phyloP scores from a whole-genome alignment of 305 asterid species.

The Fraxinus albicans region DNA sequence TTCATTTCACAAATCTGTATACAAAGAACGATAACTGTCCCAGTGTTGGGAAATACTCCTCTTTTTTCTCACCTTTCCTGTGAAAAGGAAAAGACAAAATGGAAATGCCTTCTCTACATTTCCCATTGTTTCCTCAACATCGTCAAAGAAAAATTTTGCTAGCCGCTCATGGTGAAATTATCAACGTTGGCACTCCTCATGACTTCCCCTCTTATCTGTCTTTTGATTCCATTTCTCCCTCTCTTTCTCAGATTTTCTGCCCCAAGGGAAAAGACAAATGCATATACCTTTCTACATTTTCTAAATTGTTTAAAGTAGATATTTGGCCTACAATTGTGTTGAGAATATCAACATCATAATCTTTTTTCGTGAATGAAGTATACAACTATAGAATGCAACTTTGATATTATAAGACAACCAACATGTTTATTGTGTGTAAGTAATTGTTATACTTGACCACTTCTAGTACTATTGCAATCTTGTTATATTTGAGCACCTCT shows the following conservation, averaged over 20 bases:
- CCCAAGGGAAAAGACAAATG: not conserved
- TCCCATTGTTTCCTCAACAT: not conserved
- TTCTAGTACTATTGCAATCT: no score
- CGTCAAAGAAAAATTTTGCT: not conserved
- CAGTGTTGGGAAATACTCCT: no score
- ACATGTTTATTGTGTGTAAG: no score
- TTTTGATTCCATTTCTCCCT: not conserved
- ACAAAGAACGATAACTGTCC: no score
- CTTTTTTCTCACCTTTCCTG: no score
- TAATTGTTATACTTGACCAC: no score
- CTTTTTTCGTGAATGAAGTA: not conserved
- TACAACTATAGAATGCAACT: not conserved
- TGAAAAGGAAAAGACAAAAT: not conserved
- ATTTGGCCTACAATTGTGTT: not conserved
- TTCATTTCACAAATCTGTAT: no score
- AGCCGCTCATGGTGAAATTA: not conserved
- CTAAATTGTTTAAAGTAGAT: not conserved
- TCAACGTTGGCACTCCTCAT: not conserved
- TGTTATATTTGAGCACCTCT: no score
- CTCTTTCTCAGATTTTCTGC: not conserved
- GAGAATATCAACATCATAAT: not conserved
- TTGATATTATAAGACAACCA: no score
- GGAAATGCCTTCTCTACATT: not conserved
- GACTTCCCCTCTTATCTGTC: not conserved
- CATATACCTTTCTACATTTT: not conserved